A percentile compares a stretch with the other conserved stretches of the same genome.
Conservation (phyloP, 208 protist genomes). For the Leishmania tropica region DNA sequence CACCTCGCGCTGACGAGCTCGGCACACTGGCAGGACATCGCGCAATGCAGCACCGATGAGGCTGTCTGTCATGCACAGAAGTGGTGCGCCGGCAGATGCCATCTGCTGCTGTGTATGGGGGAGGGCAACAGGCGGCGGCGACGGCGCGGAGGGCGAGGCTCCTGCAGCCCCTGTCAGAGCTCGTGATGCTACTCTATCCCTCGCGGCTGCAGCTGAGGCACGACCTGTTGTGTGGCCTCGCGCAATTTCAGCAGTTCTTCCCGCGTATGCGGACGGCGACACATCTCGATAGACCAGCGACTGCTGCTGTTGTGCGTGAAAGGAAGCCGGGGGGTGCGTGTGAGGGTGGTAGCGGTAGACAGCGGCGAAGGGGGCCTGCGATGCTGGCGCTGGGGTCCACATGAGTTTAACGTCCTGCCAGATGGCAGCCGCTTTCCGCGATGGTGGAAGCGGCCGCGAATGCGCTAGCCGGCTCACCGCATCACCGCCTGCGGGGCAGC, state of each 20-base stretch:
- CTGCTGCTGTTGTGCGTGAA: neutral
- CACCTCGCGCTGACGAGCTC: conserved; percentile 27
- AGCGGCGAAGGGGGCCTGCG: conserved; percentile 16
- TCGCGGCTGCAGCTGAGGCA: neutral
- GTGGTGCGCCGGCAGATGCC: neutral
- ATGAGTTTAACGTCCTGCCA: conserved; percentile 24
- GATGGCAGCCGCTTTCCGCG: conserved; percentile 6
- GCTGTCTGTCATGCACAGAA: conserved; percentile 26
- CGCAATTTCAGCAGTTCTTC: neutral
- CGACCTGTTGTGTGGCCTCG: neutral
- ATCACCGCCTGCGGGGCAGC: too few relatives aligned
- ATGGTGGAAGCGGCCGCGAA: neutral
- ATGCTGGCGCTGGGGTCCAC: conserved; percentile 15
- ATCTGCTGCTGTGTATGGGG: neutral
- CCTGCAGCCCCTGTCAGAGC: neutral
- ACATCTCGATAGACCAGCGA: neutral
- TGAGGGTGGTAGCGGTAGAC: conserved; percentile 14
- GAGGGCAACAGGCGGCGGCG: neutral
- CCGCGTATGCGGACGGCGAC: neutral
- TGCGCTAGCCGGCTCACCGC: neutral
- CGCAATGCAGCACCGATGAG: conserved; percentile 30
- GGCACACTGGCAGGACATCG: conserved; percentile 24
- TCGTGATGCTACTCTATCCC: neutral
- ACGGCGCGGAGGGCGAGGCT: conserved; percentile 1
- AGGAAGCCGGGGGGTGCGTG: neutral